phyloP scores from a whole-genome alignment of 768 basidiomycete genomes.

The Lactifluus rugatus region DNA sequence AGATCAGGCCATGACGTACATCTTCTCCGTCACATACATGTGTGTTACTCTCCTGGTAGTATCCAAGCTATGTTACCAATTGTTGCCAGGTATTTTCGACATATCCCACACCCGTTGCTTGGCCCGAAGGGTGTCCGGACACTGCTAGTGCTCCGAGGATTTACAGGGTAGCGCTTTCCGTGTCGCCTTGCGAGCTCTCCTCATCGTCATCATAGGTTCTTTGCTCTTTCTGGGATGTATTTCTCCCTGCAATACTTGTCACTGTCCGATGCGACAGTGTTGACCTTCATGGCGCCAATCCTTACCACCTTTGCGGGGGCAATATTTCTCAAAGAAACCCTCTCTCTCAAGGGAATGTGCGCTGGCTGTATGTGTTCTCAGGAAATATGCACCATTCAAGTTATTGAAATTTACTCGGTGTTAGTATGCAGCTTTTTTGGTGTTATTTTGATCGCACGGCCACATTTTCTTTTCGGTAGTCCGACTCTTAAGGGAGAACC shows the following conservation, averaged over 20 bases:
- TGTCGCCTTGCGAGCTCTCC: too few species aligned
- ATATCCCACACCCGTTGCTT: slow-evolving; percentile 48
- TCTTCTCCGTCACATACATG: slow-evolving; percentile 45
- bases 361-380: slow-evolving; percentile 35
- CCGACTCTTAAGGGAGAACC: background rate
- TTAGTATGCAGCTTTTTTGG: slow-evolving; percentile 60
- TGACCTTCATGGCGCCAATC: slow-evolving; percentile 68
- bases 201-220: slow-evolving; percentile 39
- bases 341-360: slow-evolving; percentile 44
- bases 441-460: slow-evolving; percentile 74
- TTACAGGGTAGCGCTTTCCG: slow-evolving; percentile 40
- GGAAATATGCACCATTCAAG: background rate
- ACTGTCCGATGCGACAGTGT: slow-evolving; percentile 65
- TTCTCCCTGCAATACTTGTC: slow-evolving; percentile 67
- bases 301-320: slow-evolving; percentile 53
- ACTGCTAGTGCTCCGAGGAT: slow-evolving; percentile 47
- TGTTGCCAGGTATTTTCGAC: slow-evolving; percentile 28
- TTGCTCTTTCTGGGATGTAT: slow-evolving; percentile 61
- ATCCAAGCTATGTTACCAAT: background rate
- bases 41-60: slow-evolving; percentile 14
- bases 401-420: background rate
- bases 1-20: slow-evolving; percentile 41
- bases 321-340: slow-evolving; percentile 50
- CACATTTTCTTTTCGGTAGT: slow-evolving; percentile 58
- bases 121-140: slow-evolving; percentile 62